Percentiles rank a stretch among this genome's conserved stretches.
Evolutionary conservation across 1,284 basidiomycete species (phyloP).

Genomic region (Cutaneotrichosporon cavernicola): DNA sequence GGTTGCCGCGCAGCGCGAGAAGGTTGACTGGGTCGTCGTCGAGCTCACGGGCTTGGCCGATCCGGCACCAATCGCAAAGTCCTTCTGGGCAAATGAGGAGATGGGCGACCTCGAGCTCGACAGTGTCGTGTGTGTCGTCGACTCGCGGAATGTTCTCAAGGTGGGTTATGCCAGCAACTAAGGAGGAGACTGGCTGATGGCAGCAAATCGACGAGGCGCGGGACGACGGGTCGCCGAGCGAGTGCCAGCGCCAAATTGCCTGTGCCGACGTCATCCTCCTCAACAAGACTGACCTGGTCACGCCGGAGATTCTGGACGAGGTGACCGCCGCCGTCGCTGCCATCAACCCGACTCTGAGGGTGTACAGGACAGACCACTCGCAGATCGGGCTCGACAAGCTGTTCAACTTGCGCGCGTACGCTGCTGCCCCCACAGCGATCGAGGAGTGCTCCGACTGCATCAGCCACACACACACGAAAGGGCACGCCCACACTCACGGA

Average conservation of each 20-base stretch:
- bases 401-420: conserved; percentile 75
- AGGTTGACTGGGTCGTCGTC: conserved; percentile 87
- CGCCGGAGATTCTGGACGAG: conserved; percentile 45
- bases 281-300: conserved; percentile 79
- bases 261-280: conserved; percentile 82
- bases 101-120: conserved; percentile 75
- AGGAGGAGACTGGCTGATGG: not conserved
- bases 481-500: conserved; percentile 32
- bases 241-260: conserved; percentile 83
- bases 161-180: conserved; percentile 52
- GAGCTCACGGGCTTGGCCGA: conserved; percentile 93
- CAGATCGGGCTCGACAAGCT: conserved; percentile 68
- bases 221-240: conserved; percentile 62
- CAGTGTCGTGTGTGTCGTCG: conserved; percentile 86
- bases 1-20: conserved; percentile 59
- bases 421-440: conserved; percentile 23
- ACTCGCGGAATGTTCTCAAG: conserved; percentile 77
- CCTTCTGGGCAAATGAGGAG: conserved; percentile 92
- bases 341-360: conserved; percentile 73
- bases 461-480: conserved; percentile 46
- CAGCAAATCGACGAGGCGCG: conserved; percentile 82
- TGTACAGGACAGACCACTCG: conserved; percentile 68
- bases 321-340: conserved; percentile 62
- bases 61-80: conserved; percentile 71
- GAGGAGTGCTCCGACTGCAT: not conserved